A percentile compares a stretch with the other conserved stretches of the same genome.
Evolutionary conservation across 345 rosid genomes (phyloP).

Genomic region (Chamaenerion angustifolium): DNA sequence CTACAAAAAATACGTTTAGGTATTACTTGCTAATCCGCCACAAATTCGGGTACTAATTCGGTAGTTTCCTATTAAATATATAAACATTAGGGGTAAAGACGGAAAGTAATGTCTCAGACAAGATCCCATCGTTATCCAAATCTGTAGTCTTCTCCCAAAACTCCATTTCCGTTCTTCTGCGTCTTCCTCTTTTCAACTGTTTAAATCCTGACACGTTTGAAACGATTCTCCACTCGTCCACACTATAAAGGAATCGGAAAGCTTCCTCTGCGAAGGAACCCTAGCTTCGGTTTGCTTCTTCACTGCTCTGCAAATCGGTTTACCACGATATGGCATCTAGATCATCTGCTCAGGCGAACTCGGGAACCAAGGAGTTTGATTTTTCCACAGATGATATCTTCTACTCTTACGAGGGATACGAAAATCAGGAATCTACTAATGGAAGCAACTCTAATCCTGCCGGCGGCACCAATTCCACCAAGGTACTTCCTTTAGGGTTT

Average conservation of each 20-base stretch:
- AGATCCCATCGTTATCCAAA: no score
- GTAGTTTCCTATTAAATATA: no score
- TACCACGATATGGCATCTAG: constrained; percentile 63
- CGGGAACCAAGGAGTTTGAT: constrained; percentile 77
- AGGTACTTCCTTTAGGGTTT: constrained; percentile 20
- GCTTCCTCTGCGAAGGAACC: not conserved
- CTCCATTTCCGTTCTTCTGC: no score
- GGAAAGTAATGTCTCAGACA: no score
- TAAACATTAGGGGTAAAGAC: no score
- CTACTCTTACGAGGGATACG: constrained; percentile 82
- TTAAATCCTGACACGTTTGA: not conserved
- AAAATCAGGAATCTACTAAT: constrained; percentile 59
- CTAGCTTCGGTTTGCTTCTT: not conserved
- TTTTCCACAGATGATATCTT: constrained; percentile 94
- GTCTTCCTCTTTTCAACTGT: not conserved
- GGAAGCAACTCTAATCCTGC: constrained; percentile 55
- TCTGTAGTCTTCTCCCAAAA: no score
- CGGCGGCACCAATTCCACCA: constrained; percentile 22
- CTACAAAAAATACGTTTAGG: no score
- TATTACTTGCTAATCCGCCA: no score
- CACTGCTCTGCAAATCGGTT: not conserved
- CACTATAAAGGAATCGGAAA: not conserved
- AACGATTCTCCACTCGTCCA: constrained; percentile 4
- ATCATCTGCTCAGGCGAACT: constrained; percentile 50
- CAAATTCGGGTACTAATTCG: no score